Percentiles rank a stretch among this genome's conserved stretches.
Evolutionary conservation across 2,329 filamentous ascomycete species (phyloP).

Genomic region (Orbilia ellipsospora): DNA sequence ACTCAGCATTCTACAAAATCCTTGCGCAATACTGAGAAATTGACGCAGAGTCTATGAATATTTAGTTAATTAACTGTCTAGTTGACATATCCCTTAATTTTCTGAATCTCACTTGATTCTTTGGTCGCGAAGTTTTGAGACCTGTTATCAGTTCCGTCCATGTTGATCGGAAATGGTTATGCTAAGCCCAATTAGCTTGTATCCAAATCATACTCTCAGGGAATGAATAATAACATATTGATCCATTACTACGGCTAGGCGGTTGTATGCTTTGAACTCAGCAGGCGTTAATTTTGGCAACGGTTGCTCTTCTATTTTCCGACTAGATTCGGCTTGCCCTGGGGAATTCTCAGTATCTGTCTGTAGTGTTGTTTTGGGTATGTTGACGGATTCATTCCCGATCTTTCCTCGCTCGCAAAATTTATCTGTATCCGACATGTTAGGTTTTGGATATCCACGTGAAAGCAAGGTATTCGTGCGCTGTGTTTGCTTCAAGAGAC

Average conservation of each 20-base stretch:
- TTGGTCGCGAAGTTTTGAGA: slow-evolving; percentile 36
- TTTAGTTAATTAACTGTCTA: neutral
- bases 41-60: slow-evolving; percentile 38
- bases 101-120: slow-evolving; percentile 37
- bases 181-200: slow-evolving; percentile 64
- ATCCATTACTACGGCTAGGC: slow-evolving; percentile 80
- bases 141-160: slow-evolving; percentile 66
- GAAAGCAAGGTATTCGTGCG: no score
- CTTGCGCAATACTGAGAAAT: slow-evolving; percentile 46
- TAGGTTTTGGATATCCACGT: neutral
- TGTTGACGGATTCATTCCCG: slow-evolving; percentile 28
- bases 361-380: slow-evolving; percentile 13
- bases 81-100: neutral
- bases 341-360: slow-evolving; percentile 4
- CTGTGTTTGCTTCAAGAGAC: no score
- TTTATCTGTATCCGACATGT: slow-evolving; percentile 33
- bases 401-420: slow-evolving; percentile 35
- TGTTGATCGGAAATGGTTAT: slow-evolving; percentile 78
- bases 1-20: slow-evolving; percentile 49
- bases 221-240: slow-evolving; percentile 69
- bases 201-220: neutral
- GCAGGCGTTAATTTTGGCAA: slow-evolving; percentile 73
- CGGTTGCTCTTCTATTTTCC: slow-evolving; percentile 23
- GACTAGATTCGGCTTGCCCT: slow-evolving; percentile 17
- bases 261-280: slow-evolving; percentile 78